A percentile compares a stretch with the other conserved stretches of the same genome.
phyloP scores from a whole-genome alignment of 176 grass and related monocot genomes.

The Microstegium vimineum region DNA sequence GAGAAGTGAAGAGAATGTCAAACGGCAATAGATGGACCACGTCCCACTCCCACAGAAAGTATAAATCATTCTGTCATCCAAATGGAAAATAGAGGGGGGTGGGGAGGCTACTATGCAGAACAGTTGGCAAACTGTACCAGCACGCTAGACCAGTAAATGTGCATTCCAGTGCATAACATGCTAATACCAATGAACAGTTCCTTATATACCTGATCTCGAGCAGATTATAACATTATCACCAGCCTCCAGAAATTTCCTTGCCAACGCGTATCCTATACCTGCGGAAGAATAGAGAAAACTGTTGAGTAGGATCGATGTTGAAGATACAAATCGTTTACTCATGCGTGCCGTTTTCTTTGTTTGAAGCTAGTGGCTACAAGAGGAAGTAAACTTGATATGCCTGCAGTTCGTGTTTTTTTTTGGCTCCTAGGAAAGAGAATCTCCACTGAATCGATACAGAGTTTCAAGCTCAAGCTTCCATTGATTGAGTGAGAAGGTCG shows the following conservation, averaged over 20 bases:
- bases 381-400: neutral
- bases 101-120: neutral
- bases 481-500: neutral
- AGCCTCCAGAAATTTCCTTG: conserved; percentile 72
- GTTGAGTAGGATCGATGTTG: neutral
- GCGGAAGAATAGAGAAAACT: neutral
- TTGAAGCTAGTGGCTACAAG: neutral
- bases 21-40: neutral
- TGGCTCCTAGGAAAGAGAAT: neutral
- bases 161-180: neutral
- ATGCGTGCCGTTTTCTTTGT: neutral
- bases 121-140: neutral
- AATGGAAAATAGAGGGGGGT: neutral
- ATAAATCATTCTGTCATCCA: neutral
- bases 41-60: neutral
- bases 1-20: neutral
- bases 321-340: neutral
- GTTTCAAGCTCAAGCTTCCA: neutral
- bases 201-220: conserved; percentile 76
- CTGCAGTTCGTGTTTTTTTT: neutral
- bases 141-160: neutral
- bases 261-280: conserved; percentile 87
- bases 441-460: neutral
- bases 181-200: neutral
- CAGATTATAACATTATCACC: conserved; percentile 91